Conservation (phyloP, 2,329 filamentous ascomycete species). For the Beauveria sp. region DNA sequence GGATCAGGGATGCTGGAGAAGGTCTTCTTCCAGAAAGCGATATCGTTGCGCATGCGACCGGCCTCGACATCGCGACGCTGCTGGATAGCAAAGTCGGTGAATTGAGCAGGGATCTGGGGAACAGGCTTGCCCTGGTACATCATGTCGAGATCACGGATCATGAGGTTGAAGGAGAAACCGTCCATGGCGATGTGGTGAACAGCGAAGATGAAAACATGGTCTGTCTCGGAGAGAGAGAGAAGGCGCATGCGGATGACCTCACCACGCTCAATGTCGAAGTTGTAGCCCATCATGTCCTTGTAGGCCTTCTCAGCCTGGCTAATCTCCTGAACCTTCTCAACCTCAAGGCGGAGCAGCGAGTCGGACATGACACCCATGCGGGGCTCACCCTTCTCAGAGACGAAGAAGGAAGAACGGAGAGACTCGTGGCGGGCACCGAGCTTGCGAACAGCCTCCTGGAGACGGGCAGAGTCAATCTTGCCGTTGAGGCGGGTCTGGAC, state of each 20-base stretch:
- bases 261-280: conserved; percentile 31
- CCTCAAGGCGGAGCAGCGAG: conserved; percentile 23
- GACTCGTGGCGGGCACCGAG: conserved; percentile 16
- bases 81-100: conserved; percentile 27
- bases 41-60: conserved; percentile 15
- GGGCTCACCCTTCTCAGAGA: conserved; percentile 14
- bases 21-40: conserved; percentile 17
- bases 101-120: conserved; percentile 23
- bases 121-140: conserved; percentile 27
- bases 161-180: conserved; percentile 35
- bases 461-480: conserved; percentile 12
- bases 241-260: conserved; percentile 26
- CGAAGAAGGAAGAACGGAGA: conserved; percentile 17
- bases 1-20: conserved; percentile 12
- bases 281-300: conserved; percentile 20
- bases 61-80: conserved; percentile 23
- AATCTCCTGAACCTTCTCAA: conserved; percentile 15
- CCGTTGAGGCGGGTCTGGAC: conserved; percentile 13
- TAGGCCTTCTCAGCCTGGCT: conserved; percentile 22
- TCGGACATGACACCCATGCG: conserved; percentile 20
- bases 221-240: conserved; percentile 23
- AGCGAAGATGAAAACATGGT: conserved; percentile 35
- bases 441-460: conserved; percentile 14
- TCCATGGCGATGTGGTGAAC: conserved; percentile 47
- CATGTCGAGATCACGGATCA: conserved; percentile 36